Evolutionary conservation across 139 green algal genomes (phyloP).

Genomic region (Chlamydomonas schloesseri): DNA sequence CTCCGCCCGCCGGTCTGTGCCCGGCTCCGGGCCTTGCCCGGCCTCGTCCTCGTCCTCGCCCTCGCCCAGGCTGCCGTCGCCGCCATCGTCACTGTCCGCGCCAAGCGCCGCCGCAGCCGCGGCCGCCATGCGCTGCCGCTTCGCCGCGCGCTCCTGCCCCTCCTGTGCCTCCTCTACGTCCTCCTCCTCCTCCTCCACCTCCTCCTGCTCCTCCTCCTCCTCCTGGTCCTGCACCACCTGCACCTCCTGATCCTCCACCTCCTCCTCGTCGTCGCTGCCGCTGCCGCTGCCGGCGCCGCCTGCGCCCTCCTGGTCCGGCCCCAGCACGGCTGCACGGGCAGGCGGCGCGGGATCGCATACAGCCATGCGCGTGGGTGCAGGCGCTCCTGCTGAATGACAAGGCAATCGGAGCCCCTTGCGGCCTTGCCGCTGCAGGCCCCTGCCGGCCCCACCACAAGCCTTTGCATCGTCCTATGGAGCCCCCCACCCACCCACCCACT

Average conservation of each 20-base stretch:
- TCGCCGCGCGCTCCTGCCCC: not conserved
- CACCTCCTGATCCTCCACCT: not conserved
- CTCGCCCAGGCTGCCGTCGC: too few relatives aligned
- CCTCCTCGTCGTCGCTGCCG: not conserved
- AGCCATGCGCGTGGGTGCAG: too few relatives aligned
- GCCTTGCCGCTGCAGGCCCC: too few relatives aligned
- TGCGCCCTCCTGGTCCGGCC: not conserved
- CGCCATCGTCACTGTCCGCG: not conserved
- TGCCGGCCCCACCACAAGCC: too few relatives aligned
- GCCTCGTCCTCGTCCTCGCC: too few relatives aligned
- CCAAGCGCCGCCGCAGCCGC: not conserved
- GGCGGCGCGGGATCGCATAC: too few relatives aligned
- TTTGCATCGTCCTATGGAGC: too few relatives aligned
- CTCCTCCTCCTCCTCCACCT: constrained; percentile 1
- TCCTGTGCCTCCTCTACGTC: not conserved
- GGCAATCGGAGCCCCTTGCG: too few relatives aligned
- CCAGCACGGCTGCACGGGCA: not conserved
- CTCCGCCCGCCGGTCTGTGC: not conserved
- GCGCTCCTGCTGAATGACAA: too few relatives aligned
- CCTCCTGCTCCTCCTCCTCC: not conserved
- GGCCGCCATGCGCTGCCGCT: not conserved
- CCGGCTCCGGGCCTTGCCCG: too few relatives aligned
- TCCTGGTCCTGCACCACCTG: not conserved
- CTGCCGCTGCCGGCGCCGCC: not conserved
- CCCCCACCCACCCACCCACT: too few relatives aligned